Percentiles rank a stretch among this genome's conserved stretches.
Conservation (phyloP, 23 red algal genomes). For the Pyropia haitanensis region DNA sequence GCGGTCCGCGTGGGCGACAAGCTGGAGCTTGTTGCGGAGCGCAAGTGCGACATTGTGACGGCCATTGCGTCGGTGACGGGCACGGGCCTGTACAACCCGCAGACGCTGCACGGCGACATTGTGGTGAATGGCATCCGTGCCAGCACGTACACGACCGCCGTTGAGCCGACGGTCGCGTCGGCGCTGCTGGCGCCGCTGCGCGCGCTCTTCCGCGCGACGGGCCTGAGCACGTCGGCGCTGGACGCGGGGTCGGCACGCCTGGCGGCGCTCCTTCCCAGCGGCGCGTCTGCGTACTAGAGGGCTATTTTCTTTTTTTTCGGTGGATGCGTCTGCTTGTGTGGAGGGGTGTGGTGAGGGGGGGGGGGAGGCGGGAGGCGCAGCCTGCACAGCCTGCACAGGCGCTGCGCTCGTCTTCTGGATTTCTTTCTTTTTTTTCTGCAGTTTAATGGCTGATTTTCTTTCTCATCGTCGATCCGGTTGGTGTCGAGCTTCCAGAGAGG, state of each 20-base stretch:
- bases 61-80: constrained; percentile 2
- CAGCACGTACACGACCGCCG: constrained; percentile 54
- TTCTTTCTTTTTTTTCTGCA: too few relatives aligned
- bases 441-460: too few relatives aligned
- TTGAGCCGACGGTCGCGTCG: constrained; percentile 41
- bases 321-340: too few relatives aligned
- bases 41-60: constrained; percentile 10
- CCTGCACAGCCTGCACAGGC: too few relatives aligned
- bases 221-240: constrained; percentile 16
- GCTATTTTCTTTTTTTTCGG: not conserved
- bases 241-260: constrained; percentile 29
- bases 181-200: constrained; percentile 52
- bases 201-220: constrained; percentile 25
- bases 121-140: constrained; percentile 47
- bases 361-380: too few relatives aligned
- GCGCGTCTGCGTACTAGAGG: constrained; percentile 11
- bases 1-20: constrained; percentile 20
- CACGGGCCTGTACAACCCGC: constrained; percentile 66
- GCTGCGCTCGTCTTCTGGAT: too few relatives aligned
- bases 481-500: too few relatives aligned
- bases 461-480: too few relatives aligned
- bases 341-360: too few relatives aligned
- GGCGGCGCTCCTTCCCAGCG: constrained; percentile 28
- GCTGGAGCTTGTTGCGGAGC: constrained; percentile 2
- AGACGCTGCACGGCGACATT: constrained; percentile 68